These are phyloP conservation scores for Castanea sativa DNA, from an alignment of 306 rosid genomes.

Conservation along the genomic window DNA sequence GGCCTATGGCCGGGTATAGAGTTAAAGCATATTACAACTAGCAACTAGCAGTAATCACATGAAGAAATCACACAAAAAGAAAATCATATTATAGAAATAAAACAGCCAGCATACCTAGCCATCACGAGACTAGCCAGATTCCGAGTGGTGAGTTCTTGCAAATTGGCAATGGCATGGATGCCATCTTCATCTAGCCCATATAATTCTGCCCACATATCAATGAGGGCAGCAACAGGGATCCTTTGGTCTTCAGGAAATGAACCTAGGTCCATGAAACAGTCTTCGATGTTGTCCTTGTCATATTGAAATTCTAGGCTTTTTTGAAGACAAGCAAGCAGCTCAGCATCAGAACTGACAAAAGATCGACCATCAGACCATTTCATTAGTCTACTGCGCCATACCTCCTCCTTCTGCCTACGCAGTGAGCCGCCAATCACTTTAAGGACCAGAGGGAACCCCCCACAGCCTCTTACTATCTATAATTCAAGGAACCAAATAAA, in stretches of 20 bases:
- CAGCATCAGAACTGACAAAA: constrained; percentile 19
- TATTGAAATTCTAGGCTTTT: constrained; percentile 40
- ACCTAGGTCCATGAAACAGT: constrained; percentile 57
- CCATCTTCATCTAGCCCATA: constrained; percentile 17
- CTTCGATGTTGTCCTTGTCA: constrained; percentile 21
- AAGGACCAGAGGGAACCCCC: constrained; percentile 59
- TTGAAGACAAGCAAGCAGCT: constrained; percentile 39
- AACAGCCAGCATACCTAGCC: constrained; percentile 20
- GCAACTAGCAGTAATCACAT: no score
- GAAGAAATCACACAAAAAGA: not conserved
- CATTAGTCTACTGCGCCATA: constrained; percentile 33
- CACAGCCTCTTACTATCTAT: constrained; percentile 52
- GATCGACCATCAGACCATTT: constrained; percentile 29
- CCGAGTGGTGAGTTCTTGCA: not conserved
- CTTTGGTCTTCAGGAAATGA: constrained; percentile 34
- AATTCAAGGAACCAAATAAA: constrained; percentile 1
- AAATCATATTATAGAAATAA: not conserved
- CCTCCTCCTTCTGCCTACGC: not conserved
- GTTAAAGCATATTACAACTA: not conserved
- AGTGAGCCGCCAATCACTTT: constrained; percentile 43
- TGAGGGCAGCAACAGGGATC: constrained; percentile 25
- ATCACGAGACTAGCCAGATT: constrained; percentile 23
- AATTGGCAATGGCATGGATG: not conserved
- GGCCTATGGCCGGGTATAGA: not conserved
- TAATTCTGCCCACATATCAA: constrained; percentile 31